Evolutionary conservation across 768 basidiomycete species (phyloP), one percentile per base, ranked within the genome.

Genomic region (Auriscalpium orientale): DNA sequence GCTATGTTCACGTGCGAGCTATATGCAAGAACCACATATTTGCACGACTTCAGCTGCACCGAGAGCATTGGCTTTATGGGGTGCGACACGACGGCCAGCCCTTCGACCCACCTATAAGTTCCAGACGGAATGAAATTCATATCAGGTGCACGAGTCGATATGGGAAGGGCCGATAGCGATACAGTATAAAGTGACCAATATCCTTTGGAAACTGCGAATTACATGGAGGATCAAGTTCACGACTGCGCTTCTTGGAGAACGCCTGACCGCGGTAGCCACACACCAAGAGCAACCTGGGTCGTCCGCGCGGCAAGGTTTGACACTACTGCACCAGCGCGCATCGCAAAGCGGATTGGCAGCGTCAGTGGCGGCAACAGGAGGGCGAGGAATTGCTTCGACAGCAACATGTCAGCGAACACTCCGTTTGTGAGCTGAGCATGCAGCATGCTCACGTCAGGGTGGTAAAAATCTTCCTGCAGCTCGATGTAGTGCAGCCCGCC

Each of bases 401-500:
- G 15, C 18, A 67, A 65, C 54, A 13, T 34, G 28, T 20, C 48
- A 16, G 18, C 13, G 2, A 21, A 51, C 12, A 34, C 11, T 22
- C n/a, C 8, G n/a, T 47, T 15, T 4, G 44, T 28, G 60, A 18
- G 10, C 40, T 36, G 15, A 21, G 16, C 8, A 50, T 8, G 40
- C 40, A 18, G 40, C 40, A 28, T 28, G 40, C 63, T 13, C 55
- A 78, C 81, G 56, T 80, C 78, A 2, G 83, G 74, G 60, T 80
- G 79, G 58, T 78, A 79, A 54, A 81, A 77, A 62, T 84, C 82
- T 61, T 86, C 82, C 60, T 87, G 83, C 51, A 70, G 66, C 1
- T 69, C 61, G 48, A 87, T 84, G 49, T 76, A 75, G 62, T 74
- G 73, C 3, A 67, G 50, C 1, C 67, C 72, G 18, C 68, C 65